These are phyloP conservation scores for Furcasterigmium furcatum DNA, from an alignment of 2,329 filamentous ascomycete species.

Conservation along the genomic window DNA sequence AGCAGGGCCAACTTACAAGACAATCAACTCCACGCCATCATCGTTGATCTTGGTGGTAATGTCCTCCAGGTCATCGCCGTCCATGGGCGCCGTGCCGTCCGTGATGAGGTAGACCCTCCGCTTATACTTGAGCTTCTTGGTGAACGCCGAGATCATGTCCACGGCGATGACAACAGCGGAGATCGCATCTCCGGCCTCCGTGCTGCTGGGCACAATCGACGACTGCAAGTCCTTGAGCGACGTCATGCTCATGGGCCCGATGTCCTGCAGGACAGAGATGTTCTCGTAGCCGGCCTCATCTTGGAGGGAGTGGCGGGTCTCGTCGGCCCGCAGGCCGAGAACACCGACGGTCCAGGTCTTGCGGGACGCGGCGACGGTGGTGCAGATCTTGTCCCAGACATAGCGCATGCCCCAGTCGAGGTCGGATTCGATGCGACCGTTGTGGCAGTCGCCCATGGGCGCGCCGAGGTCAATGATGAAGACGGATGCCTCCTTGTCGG, in stretches of 20 bases:
- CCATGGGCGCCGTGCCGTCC: conserved; percentile 71
- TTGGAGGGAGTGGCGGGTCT: conserved; percentile 63
- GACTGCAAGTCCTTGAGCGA: conserved; percentile 64
- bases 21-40: conserved; percentile 70
- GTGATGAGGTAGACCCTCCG: conserved; percentile 83
- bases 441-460: conserved; percentile 74
- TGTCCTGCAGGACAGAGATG: conserved; percentile 74
- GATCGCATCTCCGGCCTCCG: conserved; percentile 74
- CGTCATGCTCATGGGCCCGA: conserved; percentile 59
- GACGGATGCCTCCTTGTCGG: conserved; percentile 87
- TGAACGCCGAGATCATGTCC: conserved; percentile 77
- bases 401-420: conserved; percentile 89
- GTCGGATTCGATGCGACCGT: conserved; percentile 72
- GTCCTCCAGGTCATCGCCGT: conserved; percentile 65
- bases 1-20: conserved; percentile 60
- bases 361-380: conserved; percentile 64
- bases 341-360: conserved; percentile 73
- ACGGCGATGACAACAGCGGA: conserved; percentile 85
- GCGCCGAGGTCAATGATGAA: conserved; percentile 86
- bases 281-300: conserved; percentile 74
- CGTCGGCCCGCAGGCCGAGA: conserved; percentile 78
- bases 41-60: conserved; percentile 74
- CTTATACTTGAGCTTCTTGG: conserved; percentile 78
- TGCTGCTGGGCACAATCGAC: conserved; percentile 64
- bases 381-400: conserved; percentile 85